phyloP scores from a whole-genome alignment of 495 filamentous ascomycete species.

The Xylaria telfairii region DNA sequence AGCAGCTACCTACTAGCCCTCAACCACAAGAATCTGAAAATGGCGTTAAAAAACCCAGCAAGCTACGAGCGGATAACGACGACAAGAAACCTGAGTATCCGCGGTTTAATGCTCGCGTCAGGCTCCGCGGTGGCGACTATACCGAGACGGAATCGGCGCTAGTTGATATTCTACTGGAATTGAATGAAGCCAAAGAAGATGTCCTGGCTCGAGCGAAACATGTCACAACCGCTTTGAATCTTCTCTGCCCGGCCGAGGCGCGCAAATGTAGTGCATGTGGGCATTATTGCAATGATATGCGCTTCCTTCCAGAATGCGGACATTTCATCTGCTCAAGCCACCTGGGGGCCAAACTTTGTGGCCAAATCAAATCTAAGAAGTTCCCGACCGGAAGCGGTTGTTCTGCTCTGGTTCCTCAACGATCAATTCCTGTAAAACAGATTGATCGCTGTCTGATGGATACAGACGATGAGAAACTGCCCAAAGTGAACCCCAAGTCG shows the following conservation, averaged over 20 bases:
- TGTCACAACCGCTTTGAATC: conserved; percentile 20
- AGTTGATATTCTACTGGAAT: conserved; percentile 13
- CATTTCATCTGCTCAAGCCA: conserved; percentile 57
- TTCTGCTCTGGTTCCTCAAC: conserved; percentile 20
- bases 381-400: conserved; percentile 19
- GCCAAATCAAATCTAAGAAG: conserved; percentile 13
- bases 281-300: conserved; percentile 29
- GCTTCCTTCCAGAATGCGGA: conserved; percentile 55
- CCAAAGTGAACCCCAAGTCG: conserved; percentile 30
- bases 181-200: conserved; percentile 13
- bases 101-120: conserved; percentile 3
- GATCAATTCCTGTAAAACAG: conserved; percentile 23
- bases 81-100: conserved; percentile 11
- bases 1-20: background rate
- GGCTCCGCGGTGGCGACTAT: conserved; percentile 23
- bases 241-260: background rate
- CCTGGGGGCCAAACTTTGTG: conserved; percentile 23
- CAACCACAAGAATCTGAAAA: background rate
- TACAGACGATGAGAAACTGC: background rate
- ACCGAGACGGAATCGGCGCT: conserved; percentile 27
- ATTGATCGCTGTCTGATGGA: conserved; percentile 21
- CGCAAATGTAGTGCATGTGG: conserved; percentile 42
- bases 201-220: conserved; percentile 1
- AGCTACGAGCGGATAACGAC: background rate
- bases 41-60: background rate